These are phyloP conservation scores for Aspergillus quadrilineatus DNA, from an alignment of 2,329 filamentous ascomycete species.

Conservation along the genomic window DNA sequence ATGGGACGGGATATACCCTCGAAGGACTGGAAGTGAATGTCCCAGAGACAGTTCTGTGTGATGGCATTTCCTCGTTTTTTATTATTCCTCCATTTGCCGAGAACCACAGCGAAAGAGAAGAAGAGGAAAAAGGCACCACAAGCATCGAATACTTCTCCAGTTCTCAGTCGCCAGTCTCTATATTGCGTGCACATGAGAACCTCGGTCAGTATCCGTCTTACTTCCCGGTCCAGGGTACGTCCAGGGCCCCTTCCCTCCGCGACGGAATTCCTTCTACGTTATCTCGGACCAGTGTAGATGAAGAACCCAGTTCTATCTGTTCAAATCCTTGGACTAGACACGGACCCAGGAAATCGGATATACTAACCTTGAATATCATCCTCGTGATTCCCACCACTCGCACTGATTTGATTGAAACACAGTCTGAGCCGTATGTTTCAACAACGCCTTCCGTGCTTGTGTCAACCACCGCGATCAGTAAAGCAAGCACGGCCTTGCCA, in stretches of 20 bases:
- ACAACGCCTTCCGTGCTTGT: neutral
- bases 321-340: slow-evolving; percentile 3
- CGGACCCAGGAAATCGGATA: neutral
- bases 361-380: neutral
- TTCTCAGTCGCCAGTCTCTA: neutral
- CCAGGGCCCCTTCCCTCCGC: neutral
- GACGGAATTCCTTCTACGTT: neutral
- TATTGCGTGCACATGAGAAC: neutral
- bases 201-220: no score
- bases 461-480: neutral
- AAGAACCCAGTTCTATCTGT: neutral
- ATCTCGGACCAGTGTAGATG: neutral
- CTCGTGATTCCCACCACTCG: slow-evolving; percentile 6
- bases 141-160: neutral
- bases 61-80: neutral
- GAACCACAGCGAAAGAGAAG: neutral
- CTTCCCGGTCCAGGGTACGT: neutral
- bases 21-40: slow-evolving; percentile 5
- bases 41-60: slow-evolving; percentile 19
- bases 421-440: neutral
- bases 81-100: neutral
- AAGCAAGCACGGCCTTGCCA: neutral
- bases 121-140: neutral
- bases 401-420: neutral
- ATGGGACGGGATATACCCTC: slow-evolving; percentile 25